Percentiles rank a stretch among this genome's conserved stretches.
phyloP scores from a whole-genome alignment of 768 basidiomycete species.

The Leccinum longicurvipes region DNA sequence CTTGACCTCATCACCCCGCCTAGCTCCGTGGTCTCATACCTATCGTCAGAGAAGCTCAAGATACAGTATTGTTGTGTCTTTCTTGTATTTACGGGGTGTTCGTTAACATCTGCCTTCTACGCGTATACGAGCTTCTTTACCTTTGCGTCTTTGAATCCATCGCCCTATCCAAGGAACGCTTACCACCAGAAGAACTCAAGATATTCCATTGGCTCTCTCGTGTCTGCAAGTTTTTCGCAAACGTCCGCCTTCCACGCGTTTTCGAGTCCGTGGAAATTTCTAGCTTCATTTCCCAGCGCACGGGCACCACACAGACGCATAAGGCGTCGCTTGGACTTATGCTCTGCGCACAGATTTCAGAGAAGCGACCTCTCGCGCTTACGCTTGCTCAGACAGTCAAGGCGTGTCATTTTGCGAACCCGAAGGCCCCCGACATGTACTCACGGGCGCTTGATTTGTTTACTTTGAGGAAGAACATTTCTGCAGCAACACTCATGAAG shows the following conservation, averaged over 20 bases:
- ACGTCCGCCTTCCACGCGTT: slow-evolving; percentile 36
- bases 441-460: neutral
- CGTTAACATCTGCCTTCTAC: no score
- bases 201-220: slow-evolving; percentile 30
- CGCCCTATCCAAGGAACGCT: slow-evolving; percentile 14
- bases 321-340: neutral
- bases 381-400: neutral
- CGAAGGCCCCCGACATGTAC: neutral
- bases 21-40: no score
- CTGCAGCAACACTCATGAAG: slow-evolving; percentile 16
- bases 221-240: slow-evolving; percentile 44
- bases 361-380: neutral
- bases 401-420: slow-evolving; percentile 4
- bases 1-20: no score
- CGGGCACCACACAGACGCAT: no score
- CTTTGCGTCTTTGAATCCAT: slow-evolving; percentile 38
- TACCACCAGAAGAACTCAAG: slow-evolving; percentile 5
- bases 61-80: no score
- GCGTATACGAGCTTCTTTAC: no score
- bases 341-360: neutral
- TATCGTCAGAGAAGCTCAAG: no score
- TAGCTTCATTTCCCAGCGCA: slow-evolving; percentile 10
- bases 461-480: neutral
- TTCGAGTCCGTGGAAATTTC: slow-evolving; percentile 32
- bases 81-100: no score